These are phyloP conservation scores for Verbena officinalis DNA, from an alignment of 257 asterid species.

Conservation along the genomic window DNA sequence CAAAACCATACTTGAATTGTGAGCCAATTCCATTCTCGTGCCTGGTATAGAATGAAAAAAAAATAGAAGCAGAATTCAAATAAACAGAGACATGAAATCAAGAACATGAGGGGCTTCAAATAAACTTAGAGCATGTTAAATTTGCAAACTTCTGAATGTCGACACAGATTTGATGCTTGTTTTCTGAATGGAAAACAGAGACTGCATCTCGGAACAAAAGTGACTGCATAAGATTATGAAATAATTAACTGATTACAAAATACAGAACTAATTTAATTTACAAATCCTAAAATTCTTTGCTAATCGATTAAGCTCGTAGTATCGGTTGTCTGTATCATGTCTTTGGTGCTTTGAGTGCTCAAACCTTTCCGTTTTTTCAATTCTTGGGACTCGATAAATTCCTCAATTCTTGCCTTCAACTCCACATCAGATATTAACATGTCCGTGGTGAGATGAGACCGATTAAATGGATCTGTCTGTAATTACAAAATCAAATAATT, in stretches of 20 bases:
- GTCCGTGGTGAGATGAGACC: conserved; percentile 86
- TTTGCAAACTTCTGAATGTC: not conserved
- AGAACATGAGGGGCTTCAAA: no score
- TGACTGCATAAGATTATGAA: conserved; percentile 4
- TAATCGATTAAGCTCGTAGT: conserved; percentile 67
- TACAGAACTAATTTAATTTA: conserved; percentile 38
- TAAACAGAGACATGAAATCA: not conserved
- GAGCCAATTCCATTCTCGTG: no score
- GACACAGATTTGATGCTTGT: no score
- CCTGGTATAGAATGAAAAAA: no score
- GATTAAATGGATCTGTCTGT: conserved; percentile 96
- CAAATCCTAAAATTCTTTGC: conserved; percentile 35
- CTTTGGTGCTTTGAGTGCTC: conserved; percentile 53
- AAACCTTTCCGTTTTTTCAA: conserved; percentile 46
- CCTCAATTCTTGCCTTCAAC: conserved; percentile 82
- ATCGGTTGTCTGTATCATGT: conserved; percentile 68
- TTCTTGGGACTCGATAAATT: conserved; percentile 60
- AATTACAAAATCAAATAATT: conserved; percentile 28
- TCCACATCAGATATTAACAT: conserved; percentile 86
- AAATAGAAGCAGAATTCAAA: no score
- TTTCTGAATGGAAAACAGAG: not conserved
- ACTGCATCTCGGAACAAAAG: conserved; percentile 17
- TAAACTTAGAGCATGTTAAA: no score
- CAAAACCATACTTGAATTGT: not conserved
- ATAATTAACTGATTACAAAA: conserved; percentile 11